Base-by-base conservation (phyloP, 441 rosid genomes). In the Bruguiera hainesii region DNA sequence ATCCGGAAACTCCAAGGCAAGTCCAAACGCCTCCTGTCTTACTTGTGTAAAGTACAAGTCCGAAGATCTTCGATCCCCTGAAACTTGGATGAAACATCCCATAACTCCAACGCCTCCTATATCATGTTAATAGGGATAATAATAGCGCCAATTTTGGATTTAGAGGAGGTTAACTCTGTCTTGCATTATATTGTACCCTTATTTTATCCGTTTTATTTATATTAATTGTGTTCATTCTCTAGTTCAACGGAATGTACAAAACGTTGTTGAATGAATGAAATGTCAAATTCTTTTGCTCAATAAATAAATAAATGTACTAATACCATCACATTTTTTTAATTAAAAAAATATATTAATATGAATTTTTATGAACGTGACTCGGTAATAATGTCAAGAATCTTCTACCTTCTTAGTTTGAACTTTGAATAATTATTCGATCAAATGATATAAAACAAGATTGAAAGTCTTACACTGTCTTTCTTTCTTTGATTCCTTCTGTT, bases 321-420 rank as follows among this genome's bases (percentile, higher is more conserved):
- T 57, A 65, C 69, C 6, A 60, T 56, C 68, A 63, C 50, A 13
- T 42, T 39, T 52, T 29, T 58, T 39, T 18, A 25, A 18, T 25
- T 26, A 26, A 60, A 23, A 11, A n/a, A 68, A 25, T 62, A 3
- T 55, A 10, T 8, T 33, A 53, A 7, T 60, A 16, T 60, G 77
- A 68, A 42, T 10, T 59, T n/a, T 73, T 71, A 58, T 56, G 60
- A 77, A 68, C 66, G 5, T 57, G 64, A 62, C 20, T 46, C 71
- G 70, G 75, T 51, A 21, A 46, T 50, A 52, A 49, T 23, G 28
- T 55, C 51, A 62, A 55, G 72, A 79, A 68, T 76, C 76, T 71
- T 26, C 29, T 23, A 28, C 65, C 37, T 72, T 68, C n/a, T 64
- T n/a, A 19, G n/a, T 30, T 52, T 67, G 26, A 8, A 19, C 18